Conservation (phyloP, 2,329 filamentous ascomycete species). For the Truncatella angustata region DNA sequence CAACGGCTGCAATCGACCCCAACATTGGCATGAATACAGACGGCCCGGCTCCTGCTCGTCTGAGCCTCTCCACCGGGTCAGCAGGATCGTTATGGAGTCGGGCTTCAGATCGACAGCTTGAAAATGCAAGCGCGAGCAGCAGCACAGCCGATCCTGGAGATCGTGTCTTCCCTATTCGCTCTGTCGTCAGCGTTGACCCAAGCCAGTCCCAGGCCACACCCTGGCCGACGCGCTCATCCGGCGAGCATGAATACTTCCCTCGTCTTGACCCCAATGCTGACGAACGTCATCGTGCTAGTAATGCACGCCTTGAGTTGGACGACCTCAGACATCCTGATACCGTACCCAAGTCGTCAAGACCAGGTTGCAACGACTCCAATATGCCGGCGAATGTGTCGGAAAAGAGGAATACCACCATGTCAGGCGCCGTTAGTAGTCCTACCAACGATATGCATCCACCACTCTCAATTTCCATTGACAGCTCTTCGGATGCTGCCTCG, state of each 20-base stretch:
- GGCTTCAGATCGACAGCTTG: slow-evolving; percentile 39
- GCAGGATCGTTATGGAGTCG: slow-evolving; percentile 42
- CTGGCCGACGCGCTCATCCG: slow-evolving; percentile 32
- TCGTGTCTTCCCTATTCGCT: slow-evolving; percentile 78
- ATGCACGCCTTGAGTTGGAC: slow-evolving; percentile 22
- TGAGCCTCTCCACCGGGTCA: neutral
- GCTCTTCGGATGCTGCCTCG: slow-evolving; percentile 19
- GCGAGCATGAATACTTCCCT: slow-evolving; percentile 37
- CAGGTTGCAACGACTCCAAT: slow-evolving; percentile 5
- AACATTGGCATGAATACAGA: slow-evolving; percentile 6
- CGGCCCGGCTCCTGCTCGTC: neutral
- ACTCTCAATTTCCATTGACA: slow-evolving; percentile 22
- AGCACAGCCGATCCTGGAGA: slow-evolving; percentile 41
- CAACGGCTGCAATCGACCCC: slow-evolving; percentile 4
- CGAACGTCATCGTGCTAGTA: slow-evolving; percentile 30
- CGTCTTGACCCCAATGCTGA: slow-evolving; percentile 25
- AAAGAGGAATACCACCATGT: slow-evolving; percentile 15
- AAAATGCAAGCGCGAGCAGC: slow-evolving; percentile 27
- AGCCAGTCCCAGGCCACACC: slow-evolving; percentile 37
- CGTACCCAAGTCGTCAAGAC: slow-evolving; percentile 11
- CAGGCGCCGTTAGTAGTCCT: slow-evolving; percentile 14
- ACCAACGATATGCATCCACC: slow-evolving; percentile 12
- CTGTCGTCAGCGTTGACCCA: slow-evolving; percentile 73
- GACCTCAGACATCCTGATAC: slow-evolving; percentile 17
- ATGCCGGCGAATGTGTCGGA: no score